A percentile compares a stretch with the other conserved stretches of the same genome.
phyloP scores from a whole-genome alignment of 139 green algal genomes.

The Volvox reticuliferus region DNA sequence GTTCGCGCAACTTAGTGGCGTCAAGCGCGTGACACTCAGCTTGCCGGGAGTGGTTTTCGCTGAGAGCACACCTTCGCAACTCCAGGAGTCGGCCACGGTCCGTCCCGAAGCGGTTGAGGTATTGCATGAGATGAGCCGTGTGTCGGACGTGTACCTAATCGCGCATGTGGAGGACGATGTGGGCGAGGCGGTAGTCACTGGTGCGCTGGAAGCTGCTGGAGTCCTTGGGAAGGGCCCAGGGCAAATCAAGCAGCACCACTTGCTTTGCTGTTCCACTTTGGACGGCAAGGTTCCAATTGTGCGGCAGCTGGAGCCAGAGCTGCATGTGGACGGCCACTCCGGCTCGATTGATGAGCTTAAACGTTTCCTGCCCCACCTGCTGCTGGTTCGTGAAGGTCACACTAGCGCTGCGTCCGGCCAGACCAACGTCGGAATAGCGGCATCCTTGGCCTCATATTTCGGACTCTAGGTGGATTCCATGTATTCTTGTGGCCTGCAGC shows the following conservation, averaged over 20 bases:
- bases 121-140: slow-evolving; percentile 60
- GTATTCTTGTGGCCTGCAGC: no score
- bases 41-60: slow-evolving; percentile 76
- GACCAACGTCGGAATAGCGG: slow-evolving; percentile 39
- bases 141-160: slow-evolving; percentile 55
- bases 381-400: slow-evolving; percentile 60
- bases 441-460: slow-evolving; percentile 50
- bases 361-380: slow-evolving; percentile 77
- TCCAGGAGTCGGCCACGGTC: slow-evolving; percentile 75
- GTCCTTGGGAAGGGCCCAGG: slow-evolving; percentile 49
- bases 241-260: slow-evolving; percentile 60
- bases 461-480: neutral
- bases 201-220: slow-evolving; percentile 68
- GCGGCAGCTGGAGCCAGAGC: slow-evolving; percentile 84
- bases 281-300: slow-evolving; percentile 87
- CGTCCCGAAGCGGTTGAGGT: slow-evolving; percentile 58
- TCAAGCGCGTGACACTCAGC: slow-evolving; percentile 76
- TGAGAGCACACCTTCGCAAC: slow-evolving; percentile 59
- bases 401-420: neutral
- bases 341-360: slow-evolving; percentile 76
- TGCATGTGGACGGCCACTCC: slow-evolving; percentile 81
- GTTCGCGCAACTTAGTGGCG: slow-evolving; percentile 64
- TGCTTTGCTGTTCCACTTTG: slow-evolving; percentile 85
- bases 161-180: slow-evolving; percentile 76
- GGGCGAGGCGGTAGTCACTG: slow-evolving; percentile 64